Conservation (phyloP, 768 basidiomycete species). For the Leccinum broughii region DNA sequence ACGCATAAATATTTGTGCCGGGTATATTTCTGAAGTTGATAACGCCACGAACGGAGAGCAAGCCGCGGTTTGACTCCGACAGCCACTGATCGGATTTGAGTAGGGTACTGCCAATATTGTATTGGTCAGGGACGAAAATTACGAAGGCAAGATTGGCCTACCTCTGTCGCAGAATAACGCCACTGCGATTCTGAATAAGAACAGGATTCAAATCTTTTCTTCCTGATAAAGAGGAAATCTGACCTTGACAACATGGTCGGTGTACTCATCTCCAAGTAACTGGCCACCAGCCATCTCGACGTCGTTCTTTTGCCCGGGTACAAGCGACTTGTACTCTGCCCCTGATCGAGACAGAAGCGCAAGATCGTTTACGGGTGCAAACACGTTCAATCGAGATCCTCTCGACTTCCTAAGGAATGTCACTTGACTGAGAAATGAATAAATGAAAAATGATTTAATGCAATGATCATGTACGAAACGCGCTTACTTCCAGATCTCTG, state of each 20-base stretch:
- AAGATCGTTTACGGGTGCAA: conserved; percentile 88
- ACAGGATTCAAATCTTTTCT: not conserved
- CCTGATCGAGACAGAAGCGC: conserved; percentile 75
- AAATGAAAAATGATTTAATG: not conserved
- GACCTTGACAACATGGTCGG: conserved; percentile 89
- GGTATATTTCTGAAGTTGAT: conserved; percentile 91
- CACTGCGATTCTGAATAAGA: conserved; percentile 75
- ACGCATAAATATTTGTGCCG: conserved; percentile 80
- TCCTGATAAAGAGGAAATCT: conserved; percentile 11
- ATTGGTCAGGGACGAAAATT: not conserved
- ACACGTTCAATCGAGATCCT: conserved; percentile 83
- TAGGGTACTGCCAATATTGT: conserved; percentile 54
- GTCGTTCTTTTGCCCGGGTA: conserved; percentile 72
- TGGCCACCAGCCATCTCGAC: conserved; percentile 78
- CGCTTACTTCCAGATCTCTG: conserved; percentile 91
- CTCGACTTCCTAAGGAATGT: conserved; percentile 79
- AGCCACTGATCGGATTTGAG: conserved; percentile 95
- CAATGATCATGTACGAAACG: not conserved
- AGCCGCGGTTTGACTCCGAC: conserved; percentile 64
- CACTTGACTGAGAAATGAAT: conserved; percentile 61
- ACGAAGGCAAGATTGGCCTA: conserved; percentile 36
- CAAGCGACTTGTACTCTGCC: conserved; percentile 52
- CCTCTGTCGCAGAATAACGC: conserved; percentile 92
- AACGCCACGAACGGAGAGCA: conserved; percentile 80
- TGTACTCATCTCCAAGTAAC: conserved; percentile 93